A percentile compares a stretch with the other conserved stretches of the same genome.
phyloP scores from a whole-genome alignment of 1,284 basidiomycete species.

The Ceratobasidium sp. region DNA sequence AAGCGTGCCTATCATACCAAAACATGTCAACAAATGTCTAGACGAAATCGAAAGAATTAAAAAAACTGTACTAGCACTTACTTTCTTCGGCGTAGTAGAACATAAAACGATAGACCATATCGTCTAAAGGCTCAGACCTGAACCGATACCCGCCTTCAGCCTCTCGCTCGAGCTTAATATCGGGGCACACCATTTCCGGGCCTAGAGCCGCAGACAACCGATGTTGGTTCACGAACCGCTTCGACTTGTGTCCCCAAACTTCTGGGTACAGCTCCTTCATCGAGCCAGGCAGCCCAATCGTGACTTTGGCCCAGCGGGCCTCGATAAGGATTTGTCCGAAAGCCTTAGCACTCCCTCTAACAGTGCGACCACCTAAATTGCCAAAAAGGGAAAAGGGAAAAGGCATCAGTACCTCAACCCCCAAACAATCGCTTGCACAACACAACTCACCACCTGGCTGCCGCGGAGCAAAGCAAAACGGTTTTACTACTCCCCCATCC shows the following conservation, averaged over 20 bases:
- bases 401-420: not conserved
- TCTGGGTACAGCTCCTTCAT: slow-evolving; percentile 7
- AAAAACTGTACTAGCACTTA: too few species aligned
- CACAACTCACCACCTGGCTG: not conserved
- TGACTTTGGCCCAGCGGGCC: slow-evolving; percentile 8
- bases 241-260: not conserved
- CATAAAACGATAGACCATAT: not conserved
- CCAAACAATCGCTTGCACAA: not conserved
- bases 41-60: not conserved
- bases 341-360: not conserved
- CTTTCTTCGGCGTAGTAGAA: slow-evolving; percentile 18
- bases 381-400: too few species aligned
- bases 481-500: not conserved
- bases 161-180: not conserved
- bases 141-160: slow-evolving; percentile 9
- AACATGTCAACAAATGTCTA: too few species aligned
- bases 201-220: not conserved
- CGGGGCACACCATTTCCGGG: not conserved
- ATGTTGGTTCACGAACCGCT: not conserved
- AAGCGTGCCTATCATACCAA: too few species aligned
- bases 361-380: too few species aligned
- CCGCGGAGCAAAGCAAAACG: not conserved
- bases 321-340: slow-evolving; percentile 18
- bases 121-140: not conserved
- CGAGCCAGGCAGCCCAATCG: not conserved